Evolutionary conservation across 306 rosid species (phyloP).

Genomic region (Alnus glutinosa): DNA sequence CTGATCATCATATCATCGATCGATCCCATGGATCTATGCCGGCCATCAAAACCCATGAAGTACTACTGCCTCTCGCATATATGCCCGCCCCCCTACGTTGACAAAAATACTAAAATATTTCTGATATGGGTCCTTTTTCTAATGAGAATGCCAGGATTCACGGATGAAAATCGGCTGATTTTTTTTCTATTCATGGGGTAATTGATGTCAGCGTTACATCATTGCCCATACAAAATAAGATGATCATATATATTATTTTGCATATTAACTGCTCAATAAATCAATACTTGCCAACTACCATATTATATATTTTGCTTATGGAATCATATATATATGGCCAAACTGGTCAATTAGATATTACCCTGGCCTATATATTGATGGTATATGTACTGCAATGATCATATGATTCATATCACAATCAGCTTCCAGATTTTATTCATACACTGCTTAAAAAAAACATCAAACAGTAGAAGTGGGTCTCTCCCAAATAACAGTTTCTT

Average conservation of each 20-base stretch:
- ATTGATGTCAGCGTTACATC: background rate
- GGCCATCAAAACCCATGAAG: background rate
- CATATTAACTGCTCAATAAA: too few relatives aligned
- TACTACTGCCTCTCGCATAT: background rate
- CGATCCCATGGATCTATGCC: background rate
- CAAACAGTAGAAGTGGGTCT: conserved; percentile 31
- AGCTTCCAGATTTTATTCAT: conserved; percentile 28
- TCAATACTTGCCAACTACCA: background rate
- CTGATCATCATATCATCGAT: background rate
- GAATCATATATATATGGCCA: background rate
- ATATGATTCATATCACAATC: conserved; percentile 46
- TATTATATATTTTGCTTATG: background rate
- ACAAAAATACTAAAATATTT: background rate
- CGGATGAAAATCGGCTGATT: conserved; percentile 12
- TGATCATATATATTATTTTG: background rate
- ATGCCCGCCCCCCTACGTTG: background rate
- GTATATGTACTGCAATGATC: background rate
- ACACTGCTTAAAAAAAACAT: conserved; percentile 17
- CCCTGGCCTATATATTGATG: too few relatives aligned
- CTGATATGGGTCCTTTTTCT: background rate
- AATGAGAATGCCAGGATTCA: conserved; percentile 10
- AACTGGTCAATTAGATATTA: background rate
- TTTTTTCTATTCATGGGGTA: background rate
- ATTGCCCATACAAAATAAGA: background rate
- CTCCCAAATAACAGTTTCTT: conserved; percentile 23